Evolutionary conservation across 306 rosid genomes (phyloP), one percentile per base, ranked within the genome.

Genomic region (Betula pendula): DNA sequence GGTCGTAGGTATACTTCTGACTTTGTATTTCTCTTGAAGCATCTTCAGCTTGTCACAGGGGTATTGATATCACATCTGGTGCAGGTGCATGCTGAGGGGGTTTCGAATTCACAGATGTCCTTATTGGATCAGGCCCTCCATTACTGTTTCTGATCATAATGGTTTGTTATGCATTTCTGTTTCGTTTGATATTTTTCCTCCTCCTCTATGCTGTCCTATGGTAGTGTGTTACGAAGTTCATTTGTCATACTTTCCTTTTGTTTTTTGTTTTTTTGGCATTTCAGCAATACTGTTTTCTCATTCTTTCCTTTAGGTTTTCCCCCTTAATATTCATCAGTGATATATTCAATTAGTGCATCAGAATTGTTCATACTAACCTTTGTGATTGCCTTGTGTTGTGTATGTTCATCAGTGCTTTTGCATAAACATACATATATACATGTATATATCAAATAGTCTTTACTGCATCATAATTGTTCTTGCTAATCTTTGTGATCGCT

Each of bases 81-180:
- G 45, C 84, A 96, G 99, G 86, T 96, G 98, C 84, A 91, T 96
- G 94, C 97, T 96, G 80, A 87, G 99, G 86, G 98, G 99, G 62
- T 91, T 96, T 81, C 94, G 98, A 66, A 97, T 96, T 81, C 97
- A 90, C 86, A 88, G 98, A 77, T 96, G 99, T 84, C 99, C 98
- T 43, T 96, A 92, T 84, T 96, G 98, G 99, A 90, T 92, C 83
- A 89, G 98, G 87, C 99, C 98, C 59, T 87, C 97, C 65, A 86
- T 96, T 73, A 96, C 98, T 40, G 87, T 92, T 78, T 92, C 94
- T n/a, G 90, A 96, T 84, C 94, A 91, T 85, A 91, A 86, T 65
- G 98, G 98, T 96, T 70, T 45, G 87, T 82, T 73, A n/a, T 53
- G 71, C 52, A 84, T 86, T 77, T 77, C 74, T 74, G 47, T 56